These are phyloP conservation scores for Xylaria sp. DNA, from an alignment of 495 filamentous ascomycete species.

Conservation along the genomic window DNA sequence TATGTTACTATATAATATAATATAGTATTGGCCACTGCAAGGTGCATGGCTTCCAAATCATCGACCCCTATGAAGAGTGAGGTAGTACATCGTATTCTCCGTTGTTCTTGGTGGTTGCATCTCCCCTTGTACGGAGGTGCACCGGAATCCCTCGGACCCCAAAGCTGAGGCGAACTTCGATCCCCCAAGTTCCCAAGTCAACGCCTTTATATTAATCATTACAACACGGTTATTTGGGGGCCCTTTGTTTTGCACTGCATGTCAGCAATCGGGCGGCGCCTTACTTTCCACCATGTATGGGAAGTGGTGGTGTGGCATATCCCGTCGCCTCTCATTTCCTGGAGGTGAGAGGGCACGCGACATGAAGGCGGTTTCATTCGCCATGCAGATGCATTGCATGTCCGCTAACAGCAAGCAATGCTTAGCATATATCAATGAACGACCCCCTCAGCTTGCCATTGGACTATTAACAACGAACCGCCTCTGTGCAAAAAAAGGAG, in stretches of 20 bases:
- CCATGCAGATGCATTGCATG: conserved; percentile 14
- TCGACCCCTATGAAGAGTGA: not conserved
- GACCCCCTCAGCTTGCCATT: conserved; percentile 6
- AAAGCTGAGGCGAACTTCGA: conserved; percentile 17
- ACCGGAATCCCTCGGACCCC: conserved; percentile 36
- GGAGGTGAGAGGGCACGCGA: conserved; percentile 1
- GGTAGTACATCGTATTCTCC: not conserved
- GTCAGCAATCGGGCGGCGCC: not conserved
- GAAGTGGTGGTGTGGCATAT: not conserved
- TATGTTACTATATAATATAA: not conserved
- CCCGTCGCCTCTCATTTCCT: not conserved
- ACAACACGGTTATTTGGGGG: conserved; percentile 31
- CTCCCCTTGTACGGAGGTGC: not conserved
- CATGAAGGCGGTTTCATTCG: conserved; percentile 4
- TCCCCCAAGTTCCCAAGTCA: conserved; percentile 19
- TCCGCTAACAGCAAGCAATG: conserved; percentile 10
- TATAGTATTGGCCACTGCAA: not conserved
- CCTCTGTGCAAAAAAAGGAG: conserved; percentile 10
- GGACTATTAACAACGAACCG: not conserved
- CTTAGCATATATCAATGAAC: not conserved
- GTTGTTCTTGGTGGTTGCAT: conserved; percentile 6
- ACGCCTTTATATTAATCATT: not conserved
- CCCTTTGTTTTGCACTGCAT: conserved; percentile 17
- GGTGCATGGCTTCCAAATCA: not conserved
- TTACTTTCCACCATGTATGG: not conserved